Base-by-base conservation (phyloP, 2,329 filamentous ascomycete species). In the Alternaria arbusti region DNA sequence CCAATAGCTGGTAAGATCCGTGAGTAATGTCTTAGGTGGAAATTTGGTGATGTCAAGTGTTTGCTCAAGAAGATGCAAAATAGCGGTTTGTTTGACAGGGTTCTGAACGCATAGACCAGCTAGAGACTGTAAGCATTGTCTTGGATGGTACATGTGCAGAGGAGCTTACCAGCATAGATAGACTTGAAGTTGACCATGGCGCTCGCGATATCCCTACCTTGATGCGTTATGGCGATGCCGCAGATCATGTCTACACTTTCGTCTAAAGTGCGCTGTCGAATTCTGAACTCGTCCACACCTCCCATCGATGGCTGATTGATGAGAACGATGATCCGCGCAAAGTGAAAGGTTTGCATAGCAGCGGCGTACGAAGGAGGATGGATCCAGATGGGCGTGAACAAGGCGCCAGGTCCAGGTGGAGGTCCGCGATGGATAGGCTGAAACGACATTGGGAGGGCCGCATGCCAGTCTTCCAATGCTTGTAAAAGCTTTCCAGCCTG, bases 271-370 rank as follows among this genome's bases (percentile, higher is more conserved):
- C 80, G 80, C 65, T 84, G 82, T 17, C 82, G 79, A 20, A 78
- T 73, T 44, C 82, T 66, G 65, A 84, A 86, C 11, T 85, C 84
- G 15, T 83, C 78, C 50, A 85, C 82, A 0, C 84, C 85, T 2
- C 84, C 84, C 11, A 80, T 77, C 0, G 83, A 83, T 1, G 86
- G 86, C 50, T 85, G 82, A 55, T 88, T 84, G 51, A 87, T 80
- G 1, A 86, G 76, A 2, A 87, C 80, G 0, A 88, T 75, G 46
- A 88, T 85, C 10, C 83, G 80, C 0, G 86, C 85, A 63, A 87
- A 84, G 66, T 82, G 82, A 65, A 86, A 84, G 13, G 84, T 81
- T 66, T 88, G 86, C 6, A 88, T 72, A 0, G 86, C 83, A 12
- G 84, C 82, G 2, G 80, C 80, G 59, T 76, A 66, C 1, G 70